phyloP scores from a whole-genome alignment of 1,284 basidiomycete species.

The Rhodotorula sp. region DNA sequence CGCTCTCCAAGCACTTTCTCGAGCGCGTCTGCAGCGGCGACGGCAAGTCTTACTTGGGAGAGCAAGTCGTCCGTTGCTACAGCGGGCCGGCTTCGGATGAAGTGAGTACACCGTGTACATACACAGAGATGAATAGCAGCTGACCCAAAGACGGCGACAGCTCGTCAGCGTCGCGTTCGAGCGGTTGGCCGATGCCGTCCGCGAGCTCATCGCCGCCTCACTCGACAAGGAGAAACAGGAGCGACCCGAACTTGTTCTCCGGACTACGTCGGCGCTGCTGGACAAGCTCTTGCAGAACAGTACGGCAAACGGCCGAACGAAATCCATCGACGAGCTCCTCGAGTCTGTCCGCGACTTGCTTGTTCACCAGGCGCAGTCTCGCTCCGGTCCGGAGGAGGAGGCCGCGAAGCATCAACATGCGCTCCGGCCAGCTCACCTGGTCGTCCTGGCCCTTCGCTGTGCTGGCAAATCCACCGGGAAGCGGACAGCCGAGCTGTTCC shows the following conservation, averaged over 20 bases:
- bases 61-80: constrained; percentile 41
- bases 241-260: background rate
- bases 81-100: constrained; percentile 39
- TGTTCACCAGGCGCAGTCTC: background rate
- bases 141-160: background rate
- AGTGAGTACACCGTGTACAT: background rate
- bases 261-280: constrained; percentile 30
- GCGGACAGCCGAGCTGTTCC: constrained; percentile 23
- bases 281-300: constrained; percentile 31
- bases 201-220: background rate
- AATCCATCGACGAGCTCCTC: constrained; percentile 21
- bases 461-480: constrained; percentile 5
- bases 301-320: constrained; percentile 2
- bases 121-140: background rate
- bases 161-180: constrained; percentile 41
- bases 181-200: constrained; percentile 25
- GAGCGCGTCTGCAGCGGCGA: constrained; percentile 38
- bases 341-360: constrained; percentile 19
- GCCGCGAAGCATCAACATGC: background rate
- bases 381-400: background rate
- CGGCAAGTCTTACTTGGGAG: constrained; percentile 38
- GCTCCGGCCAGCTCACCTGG: constrained; percentile 17
- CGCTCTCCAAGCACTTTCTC: constrained; percentile 37
- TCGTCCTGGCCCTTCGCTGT: constrained; percentile 28
- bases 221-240: background rate